phyloP scores from a whole-genome alignment of 768 basidiomycete genomes.

The Ephemerocybe angulata region DNA sequence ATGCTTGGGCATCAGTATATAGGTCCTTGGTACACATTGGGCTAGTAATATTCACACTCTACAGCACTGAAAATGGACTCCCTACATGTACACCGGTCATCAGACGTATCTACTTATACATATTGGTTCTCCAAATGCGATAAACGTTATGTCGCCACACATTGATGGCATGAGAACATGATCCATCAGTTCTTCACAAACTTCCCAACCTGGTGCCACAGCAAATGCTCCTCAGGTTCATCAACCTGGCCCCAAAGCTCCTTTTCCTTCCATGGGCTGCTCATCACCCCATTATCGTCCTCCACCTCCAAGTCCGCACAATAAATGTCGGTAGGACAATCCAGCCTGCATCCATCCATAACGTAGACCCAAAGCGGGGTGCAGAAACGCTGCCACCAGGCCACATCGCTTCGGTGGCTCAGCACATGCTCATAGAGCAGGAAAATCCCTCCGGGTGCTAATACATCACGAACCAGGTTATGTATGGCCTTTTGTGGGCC shows the following conservation, averaged over 20 bases:
- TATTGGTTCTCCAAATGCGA: too few species aligned
- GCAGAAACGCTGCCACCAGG: slow-evolving; percentile 75
- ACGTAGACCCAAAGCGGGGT: slow-evolving; percentile 59
- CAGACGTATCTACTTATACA: too few species aligned
- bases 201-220: slow-evolving; percentile 56
- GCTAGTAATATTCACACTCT: too few species aligned
- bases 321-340: slow-evolving; percentile 52
- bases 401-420: slow-evolving; percentile 48
- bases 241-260: slow-evolving; percentile 46
- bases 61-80: too few species aligned
- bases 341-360: slow-evolving; percentile 64
- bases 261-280: slow-evolving; percentile 47
- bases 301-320: slow-evolving; percentile 32
- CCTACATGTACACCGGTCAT: too few species aligned
- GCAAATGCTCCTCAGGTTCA: slow-evolving; percentile 55
- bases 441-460: slow-evolving; percentile 62
- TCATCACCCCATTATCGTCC: slow-evolving; percentile 14
- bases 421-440: slow-evolving; percentile 72
- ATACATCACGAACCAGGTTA: slow-evolving; percentile 44
- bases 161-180: too few species aligned
- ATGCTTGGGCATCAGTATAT: too few species aligned
- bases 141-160: too few species aligned
- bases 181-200: slow-evolving; percentile 47
- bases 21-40: too few species aligned
- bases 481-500: slow-evolving; percentile 46